A percentile compares a stretch with the other conserved stretches of the same genome.
Conservation (phyloP, 345 rosid genomes). For the Arabidopsis thaliana region TAIR10.1 NC_003075.7:2298001-2298500, state of each 20-base stretch:
- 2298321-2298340: too few species aligned
- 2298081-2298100: too few species aligned
- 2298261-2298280: slow-evolving; percentile 11
- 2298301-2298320: neutral
- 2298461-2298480: neutral
- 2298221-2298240: neutral
- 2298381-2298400: neutral
- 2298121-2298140: too few species aligned
- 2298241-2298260: neutral
- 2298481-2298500: neutral
- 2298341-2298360: too few species aligned
- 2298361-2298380: neutral
- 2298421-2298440: neutral
- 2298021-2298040: too few species aligned
- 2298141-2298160: too few species aligned
- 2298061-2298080: too few species aligned
- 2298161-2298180: too few species aligned
- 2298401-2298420: neutral
- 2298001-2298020: too few species aligned
- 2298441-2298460: neutral
- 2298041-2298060: too few species aligned
- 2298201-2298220: neutral
- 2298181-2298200: too few species aligned
- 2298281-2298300: slow-evolving; percentile 7
- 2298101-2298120: too few species aligned